These are phyloP conservation scores for Collybiopsis luxurians DNA, from an alignment of 768 basidiomycete genomes.

Conservation along the genomic window DNA sequence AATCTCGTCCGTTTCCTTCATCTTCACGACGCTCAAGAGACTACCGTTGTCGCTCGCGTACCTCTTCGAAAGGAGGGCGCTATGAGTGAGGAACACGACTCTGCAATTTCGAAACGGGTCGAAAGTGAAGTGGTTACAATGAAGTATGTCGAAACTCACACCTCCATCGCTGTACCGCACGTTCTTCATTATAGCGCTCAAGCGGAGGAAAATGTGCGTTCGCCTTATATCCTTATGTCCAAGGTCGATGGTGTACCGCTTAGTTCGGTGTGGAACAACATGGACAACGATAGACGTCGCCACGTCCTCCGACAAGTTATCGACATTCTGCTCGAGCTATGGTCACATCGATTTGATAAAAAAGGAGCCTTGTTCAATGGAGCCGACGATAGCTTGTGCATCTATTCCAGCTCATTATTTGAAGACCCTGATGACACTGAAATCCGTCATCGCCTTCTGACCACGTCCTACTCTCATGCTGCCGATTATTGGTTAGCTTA, in stretches of 20 bases:
- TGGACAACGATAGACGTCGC: conserved; percentile 8
- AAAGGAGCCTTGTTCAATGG: conserved; percentile 6
- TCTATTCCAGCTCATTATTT: background rate
- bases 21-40: conserved; percentile 3
- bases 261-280: conserved; percentile 7
- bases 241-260: conserved; percentile 7
- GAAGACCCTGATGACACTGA: background rate
- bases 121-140: conserved; percentile 10
- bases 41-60: conserved; percentile 7
- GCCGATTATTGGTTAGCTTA: conserved; percentile 8
- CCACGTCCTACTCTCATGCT: conserved; percentile 2
- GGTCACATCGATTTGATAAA: conserved; percentile 7
- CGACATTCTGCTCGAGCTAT: conserved; percentile 8
- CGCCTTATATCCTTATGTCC: conserved; percentile 11
- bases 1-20: conserved; percentile 13
- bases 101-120: conserved; percentile 5
- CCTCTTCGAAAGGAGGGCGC: conserved; percentile 1
- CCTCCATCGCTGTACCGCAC: conserved; percentile 8
- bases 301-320: conserved; percentile 7
- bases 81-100: background rate
- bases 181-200: conserved; percentile 6
- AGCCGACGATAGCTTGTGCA: background rate
- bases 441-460: background rate
- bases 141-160: conserved; percentile 7
- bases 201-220: background rate